Conservation (phyloP, 257 asterid genomes). For the Leonotis leonurus region DNA sequence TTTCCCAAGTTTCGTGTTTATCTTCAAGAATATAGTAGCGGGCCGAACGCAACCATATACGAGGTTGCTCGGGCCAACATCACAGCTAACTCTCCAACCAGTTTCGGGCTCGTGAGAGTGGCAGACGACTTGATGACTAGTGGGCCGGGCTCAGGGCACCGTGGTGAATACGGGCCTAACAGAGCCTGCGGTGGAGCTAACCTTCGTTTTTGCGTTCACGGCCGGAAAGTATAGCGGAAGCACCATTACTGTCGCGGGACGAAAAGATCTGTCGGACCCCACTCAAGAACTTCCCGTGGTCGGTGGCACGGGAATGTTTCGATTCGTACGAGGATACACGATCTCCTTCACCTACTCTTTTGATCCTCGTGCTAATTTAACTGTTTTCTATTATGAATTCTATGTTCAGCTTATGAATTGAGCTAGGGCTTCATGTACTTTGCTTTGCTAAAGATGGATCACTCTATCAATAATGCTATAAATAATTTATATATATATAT, state of each 20-base stretch:
- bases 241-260: background rate
- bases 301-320: background rate
- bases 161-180: background rate
- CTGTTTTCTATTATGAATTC: no score
- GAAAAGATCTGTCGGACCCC: background rate
- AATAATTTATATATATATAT: no score
- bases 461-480: no score
- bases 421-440: no score
- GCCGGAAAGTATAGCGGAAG: background rate
- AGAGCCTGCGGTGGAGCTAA: background rate
- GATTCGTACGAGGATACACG: no score
- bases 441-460: no score
- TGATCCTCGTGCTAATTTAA: no score
- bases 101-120: background rate
- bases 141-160: background rate
- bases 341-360: no score
- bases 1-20: background rate
- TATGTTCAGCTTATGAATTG: no score
- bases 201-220: background rate
- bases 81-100: background rate
- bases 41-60: background rate
- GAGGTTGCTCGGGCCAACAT: background rate
- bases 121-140: background rate
- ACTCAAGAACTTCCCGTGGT: no score
- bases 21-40: background rate